A percentile compares a stretch with the other conserved stretches of the same genome.
These are phyloP conservation scores for Gamarada debralockiae DNA, from an alignment of 495 filamentous ascomycete genomes.

Conservation along the genomic window DNA sequence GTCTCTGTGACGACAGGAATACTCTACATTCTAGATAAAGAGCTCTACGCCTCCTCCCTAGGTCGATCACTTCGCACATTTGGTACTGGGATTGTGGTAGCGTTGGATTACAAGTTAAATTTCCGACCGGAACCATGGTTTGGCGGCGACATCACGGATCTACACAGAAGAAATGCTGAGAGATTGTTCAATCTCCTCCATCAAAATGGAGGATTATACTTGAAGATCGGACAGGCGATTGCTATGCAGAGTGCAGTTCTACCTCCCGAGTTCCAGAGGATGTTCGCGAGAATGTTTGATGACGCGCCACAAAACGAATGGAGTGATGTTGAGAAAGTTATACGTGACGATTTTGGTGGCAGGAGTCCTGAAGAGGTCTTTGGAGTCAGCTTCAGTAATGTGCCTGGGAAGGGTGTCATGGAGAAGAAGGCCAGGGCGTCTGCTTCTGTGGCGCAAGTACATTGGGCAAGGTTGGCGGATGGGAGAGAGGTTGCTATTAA, in stretches of 20 bases:
- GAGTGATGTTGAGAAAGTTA: slow-evolving; percentile 81
- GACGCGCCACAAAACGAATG: slow-evolving; percentile 95
- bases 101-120: slow-evolving; percentile 93
- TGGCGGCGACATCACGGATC: slow-evolving; percentile 59
- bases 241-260: slow-evolving; percentile 96
- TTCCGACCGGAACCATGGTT: slow-evolving; percentile 75
- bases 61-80: slow-evolving; percentile 82
- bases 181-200: slow-evolving; percentile 74
- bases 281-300: slow-evolving; percentile 96
- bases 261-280: slow-evolving; percentile 88
- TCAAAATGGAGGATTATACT: slow-evolving; percentile 86
- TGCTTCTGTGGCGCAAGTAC: slow-evolving; percentile 92
- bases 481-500: slow-evolving; percentile 92
- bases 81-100: slow-evolving; percentile 71
- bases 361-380: slow-evolving; percentile 82
- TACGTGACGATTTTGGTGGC: slow-evolving; percentile 77
- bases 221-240: slow-evolving; percentile 98
- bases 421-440: slow-evolving; percentile 82
- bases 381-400: slow-evolving; percentile 72
- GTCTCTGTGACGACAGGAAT: slow-evolving; percentile 53
- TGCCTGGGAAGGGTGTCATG: slow-evolving; percentile 69
- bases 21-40: slow-evolving; percentile 62
- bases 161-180: slow-evolving; percentile 81
- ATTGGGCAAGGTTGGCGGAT: slow-evolving; percentile 83
- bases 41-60: slow-evolving; percentile 72